Base-by-base conservation (phyloP, 2,329 filamentous ascomycete species). In the Claviceps pazoutovae region DNA sequence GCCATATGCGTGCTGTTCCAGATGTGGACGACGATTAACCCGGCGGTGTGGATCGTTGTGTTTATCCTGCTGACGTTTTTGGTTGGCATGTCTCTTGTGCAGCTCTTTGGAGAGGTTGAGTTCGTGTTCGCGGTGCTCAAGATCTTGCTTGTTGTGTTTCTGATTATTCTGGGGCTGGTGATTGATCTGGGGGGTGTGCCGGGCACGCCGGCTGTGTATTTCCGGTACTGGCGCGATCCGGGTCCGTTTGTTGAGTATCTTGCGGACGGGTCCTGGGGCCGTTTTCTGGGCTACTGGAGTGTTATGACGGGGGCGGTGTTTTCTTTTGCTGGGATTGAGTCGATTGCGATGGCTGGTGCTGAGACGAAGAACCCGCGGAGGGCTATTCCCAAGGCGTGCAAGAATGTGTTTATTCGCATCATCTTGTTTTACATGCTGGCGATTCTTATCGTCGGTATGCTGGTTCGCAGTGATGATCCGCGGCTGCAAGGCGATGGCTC, bases 391-490 rank as follows among this genome's bases (percentile, higher is more conserved):
- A 64, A 69, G 2, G 76, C 78, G 5, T 78, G 78, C 60, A 72
- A 72, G 42, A 76, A 80, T 53, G 73, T 77, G 38, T 79, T 80
- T 48, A 72, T 76, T 65, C 74, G 77, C 51, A 79, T 80, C 57
- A 56, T 79, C 47, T 70, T 80, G 59, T 70, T 80, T 54, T 80
- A 80, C 62, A 79, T 86, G 68, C 80, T 83, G 46, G 74, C 75
- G 16, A 83, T 84, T 48, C 79, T 88, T 62, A 80, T 87, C 64
- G 84, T 85, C 52, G 83, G 85, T 19, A 78, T 78, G 39, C 73
- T 89, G 0, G 73, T 86, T 39, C 76, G 77, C 46, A 80, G 78
- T 36, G 63, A 67, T 26, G 82, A 79, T 55, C 71, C 77, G 36
- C 79, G 70, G 14, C 70, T 83, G 38, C 63, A 64, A n/a, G 69